Conservation (phyloP, 2,329 filamentous ascomycete species). For the Fusarium verrucosum region DNA sequence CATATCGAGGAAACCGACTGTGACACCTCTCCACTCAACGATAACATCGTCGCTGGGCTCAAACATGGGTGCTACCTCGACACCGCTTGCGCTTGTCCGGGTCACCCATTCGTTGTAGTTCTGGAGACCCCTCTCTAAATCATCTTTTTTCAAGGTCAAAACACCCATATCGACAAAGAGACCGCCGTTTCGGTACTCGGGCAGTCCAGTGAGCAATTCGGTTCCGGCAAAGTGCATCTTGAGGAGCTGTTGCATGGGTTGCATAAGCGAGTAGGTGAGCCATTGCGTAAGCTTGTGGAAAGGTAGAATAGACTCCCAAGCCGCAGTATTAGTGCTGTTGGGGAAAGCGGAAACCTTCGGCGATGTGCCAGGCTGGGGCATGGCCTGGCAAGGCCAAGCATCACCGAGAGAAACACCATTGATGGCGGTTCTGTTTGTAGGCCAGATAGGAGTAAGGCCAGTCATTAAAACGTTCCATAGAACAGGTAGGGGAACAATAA, state of each 20-base stretch:
- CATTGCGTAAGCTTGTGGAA: slow-evolving; percentile 97
- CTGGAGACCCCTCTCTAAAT: slow-evolving; percentile 75
- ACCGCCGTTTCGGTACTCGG: slow-evolving; percentile 92
- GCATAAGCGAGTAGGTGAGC: slow-evolving; percentile 94
- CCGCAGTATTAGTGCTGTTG: slow-evolving; percentile 41
- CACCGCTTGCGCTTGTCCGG: slow-evolving; percentile 71
- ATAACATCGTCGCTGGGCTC: slow-evolving; percentile 68
- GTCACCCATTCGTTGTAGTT: slow-evolving; percentile 72
- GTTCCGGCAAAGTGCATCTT: slow-evolving; percentile 82
- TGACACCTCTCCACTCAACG: slow-evolving; percentile 73
- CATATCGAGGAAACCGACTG: slow-evolving; percentile 67
- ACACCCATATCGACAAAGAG: slow-evolving; percentile 87
- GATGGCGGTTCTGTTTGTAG: slow-evolving; percentile 82
- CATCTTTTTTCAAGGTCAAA: slow-evolving; percentile 75
- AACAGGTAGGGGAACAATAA: slow-evolving; percentile 85
- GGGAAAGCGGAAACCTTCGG: slow-evolving; percentile 42
- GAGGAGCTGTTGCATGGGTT: slow-evolving; percentile 84
- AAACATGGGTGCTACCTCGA: slow-evolving; percentile 67
- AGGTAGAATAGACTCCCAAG: slow-evolving; percentile 82
- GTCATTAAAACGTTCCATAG: slow-evolving; percentile 93
- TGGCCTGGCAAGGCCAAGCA: slow-evolving; percentile 88
- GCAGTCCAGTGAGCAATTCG: slow-evolving; percentile 85
- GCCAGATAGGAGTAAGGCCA: slow-evolving; percentile 88
- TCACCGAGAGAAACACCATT: slow-evolving; percentile 90
- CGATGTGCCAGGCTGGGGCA: slow-evolving; percentile 70